Base-by-base conservation (phyloP, 495 filamentous ascomycete genomes). In the Staphylotrichum tortipilum region DNA sequence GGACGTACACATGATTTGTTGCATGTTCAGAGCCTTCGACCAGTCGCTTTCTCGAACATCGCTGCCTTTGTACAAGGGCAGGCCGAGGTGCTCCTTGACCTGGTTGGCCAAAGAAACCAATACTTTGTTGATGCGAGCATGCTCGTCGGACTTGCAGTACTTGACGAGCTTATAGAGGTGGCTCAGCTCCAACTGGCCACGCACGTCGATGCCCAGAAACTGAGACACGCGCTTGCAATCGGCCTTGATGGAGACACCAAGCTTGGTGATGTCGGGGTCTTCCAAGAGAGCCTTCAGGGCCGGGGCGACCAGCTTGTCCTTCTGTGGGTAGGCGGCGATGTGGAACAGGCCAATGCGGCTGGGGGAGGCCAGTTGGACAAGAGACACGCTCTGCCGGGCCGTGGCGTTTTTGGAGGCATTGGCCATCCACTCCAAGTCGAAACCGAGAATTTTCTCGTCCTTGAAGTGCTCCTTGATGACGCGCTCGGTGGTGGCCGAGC, bases 291-390 rank as follows among this genome's bases (percentile, higher is more conserved):
- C 65, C 52, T 75, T 79, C 21, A 95, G 72, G 1, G 79, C 73
- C 1, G 87, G 85, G 1, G 85, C 66, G 15, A 90, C 75, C n/a
- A 91, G 63, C 15, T 79, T 72, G 2, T 77, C 62, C n/a, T 66
- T 67, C 7, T 72, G 70, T 17, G 68, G 61, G 60, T 78, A 87
- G 8, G 76, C 61, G 23, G 86, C 82, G 34, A 94, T 63, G 52
- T 95, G 89, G 58, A 94, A 89, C 3, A 95, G 71, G 0, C 76
- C 86, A 44, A 95, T 82, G n/a, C 85, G 83, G 42, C 81, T 78
- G 53, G 83, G 75, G 50, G 81, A 87, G 7, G 89, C 89, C 17
- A 95, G 50, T 64, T 95, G 89, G 33, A 94, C 81, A 19, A 94
- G 61, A 0, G 83, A 85, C 3, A 91, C 75, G 51, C 91, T 88